These are phyloP conservation scores for Entomortierella chlamydospora DNA, from an alignment of 192 early-diverging fungal genomes.

Conservation along the genomic window DNA sequence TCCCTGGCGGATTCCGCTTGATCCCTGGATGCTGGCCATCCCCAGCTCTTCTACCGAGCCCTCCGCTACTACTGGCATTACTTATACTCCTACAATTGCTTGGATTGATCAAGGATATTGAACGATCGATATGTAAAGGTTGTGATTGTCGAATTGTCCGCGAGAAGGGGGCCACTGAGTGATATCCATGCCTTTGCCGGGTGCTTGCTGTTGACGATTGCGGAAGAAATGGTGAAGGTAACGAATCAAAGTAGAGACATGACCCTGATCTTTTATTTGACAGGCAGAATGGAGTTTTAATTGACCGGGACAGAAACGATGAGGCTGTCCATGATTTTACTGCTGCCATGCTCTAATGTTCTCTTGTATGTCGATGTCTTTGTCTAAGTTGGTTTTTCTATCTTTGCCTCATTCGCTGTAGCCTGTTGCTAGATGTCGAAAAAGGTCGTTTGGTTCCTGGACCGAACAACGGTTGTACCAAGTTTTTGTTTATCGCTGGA, in stretches of 20 bases:
- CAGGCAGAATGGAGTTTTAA: slow-evolving; percentile 1
- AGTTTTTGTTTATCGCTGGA: background rate
- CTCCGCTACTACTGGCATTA: background rate
- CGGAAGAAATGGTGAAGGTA: background rate
- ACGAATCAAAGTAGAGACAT: background rate
- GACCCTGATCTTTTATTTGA: background rate
- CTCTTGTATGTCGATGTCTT: background rate
- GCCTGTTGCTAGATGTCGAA: background rate
- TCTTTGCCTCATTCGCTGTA: too few relatives aligned
- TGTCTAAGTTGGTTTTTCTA: background rate
- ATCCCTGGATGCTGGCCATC: background rate
- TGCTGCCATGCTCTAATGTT: slow-evolving; percentile 13
- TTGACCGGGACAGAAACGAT: background rate
- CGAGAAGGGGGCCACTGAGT: background rate
- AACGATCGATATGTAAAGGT: background rate
- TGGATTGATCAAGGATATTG: background rate
- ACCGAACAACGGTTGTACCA: background rate
- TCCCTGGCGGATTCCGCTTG: background rate
- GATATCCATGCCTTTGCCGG: background rate
- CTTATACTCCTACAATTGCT: slow-evolving; percentile 3
- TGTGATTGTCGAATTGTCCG: background rate
- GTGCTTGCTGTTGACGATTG: background rate
- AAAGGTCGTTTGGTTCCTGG: too few relatives aligned
- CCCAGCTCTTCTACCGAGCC: background rate
- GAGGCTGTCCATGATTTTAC: background rate